Base-by-base conservation (phyloP, 179 eudicot genomes). In the Drosera spatulata region DNA sequence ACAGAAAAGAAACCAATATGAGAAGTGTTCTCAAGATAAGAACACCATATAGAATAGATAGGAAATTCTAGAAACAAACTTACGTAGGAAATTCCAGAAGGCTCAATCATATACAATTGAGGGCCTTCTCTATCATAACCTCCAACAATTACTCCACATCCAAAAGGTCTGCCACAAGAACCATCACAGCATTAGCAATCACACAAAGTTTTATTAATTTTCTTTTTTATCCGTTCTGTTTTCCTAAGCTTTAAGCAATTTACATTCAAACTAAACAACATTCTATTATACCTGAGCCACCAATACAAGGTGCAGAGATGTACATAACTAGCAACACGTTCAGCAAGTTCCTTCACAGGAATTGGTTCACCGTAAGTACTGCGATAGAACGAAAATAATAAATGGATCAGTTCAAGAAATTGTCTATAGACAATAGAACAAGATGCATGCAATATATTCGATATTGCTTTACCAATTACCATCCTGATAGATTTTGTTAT, bases 91-190 rank as follows among this genome's bases (percentile, higher is more conserved):
- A 93, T 70, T 39, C 99, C 99, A 64, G 99, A 93, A 67, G 99
- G 95, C 69, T 93, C 99, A 45, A 93, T 80, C 96, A 93, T 88
- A 78, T 88, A 93, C 43, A 93, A 63, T 67, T 86, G 90, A 37
- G 99, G 99, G 55, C 93, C 99, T 58, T 89, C 99, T 77, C 93
- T 82, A 67, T 93, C 99, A 75, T 86, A 93, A 55, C 99, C 99
- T 63, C 96, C 96, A 73, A 93, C 84, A 71, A 85, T 89, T 33
- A 90, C 94, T 72, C 90, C 99, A 70, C 85, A 78, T 12, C 95
- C 99, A 70, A 82, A 82, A 72, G 95, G 95, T 67, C 95, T 86
- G 88, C 42, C 66, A 52, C 64, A 67, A 41, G 8, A 59, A 60
- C 0, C 58, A 55, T 53, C 8, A 38, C n/a, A 45, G 37, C 10